A percentile compares a stretch with the other conserved stretches of the same genome.
These are phyloP conservation scores for Magnolia sinica DNA, from an alignment of 164 flowering plant genomes.

Conservation along the genomic window DNA sequence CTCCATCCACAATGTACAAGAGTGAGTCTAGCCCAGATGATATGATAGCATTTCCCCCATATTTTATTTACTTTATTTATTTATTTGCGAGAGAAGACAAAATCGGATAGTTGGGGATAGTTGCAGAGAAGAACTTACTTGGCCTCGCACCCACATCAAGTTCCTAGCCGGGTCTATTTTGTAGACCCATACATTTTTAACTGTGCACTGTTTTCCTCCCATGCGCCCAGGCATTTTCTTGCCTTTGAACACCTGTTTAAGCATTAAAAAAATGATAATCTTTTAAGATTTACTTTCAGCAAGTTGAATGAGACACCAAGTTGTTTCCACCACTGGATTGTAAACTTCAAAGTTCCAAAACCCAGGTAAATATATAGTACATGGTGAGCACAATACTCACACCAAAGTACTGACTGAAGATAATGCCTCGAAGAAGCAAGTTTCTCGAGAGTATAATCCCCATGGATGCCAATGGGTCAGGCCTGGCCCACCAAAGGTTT, in stretches of 20 bases:
- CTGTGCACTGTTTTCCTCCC: slow-evolving; percentile 81
- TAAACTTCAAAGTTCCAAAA: background rate
- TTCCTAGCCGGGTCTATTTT: slow-evolving; percentile 86
- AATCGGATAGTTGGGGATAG: background rate
- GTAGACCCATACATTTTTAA: slow-evolving; percentile 89
- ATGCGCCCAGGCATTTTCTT: slow-evolving; percentile 96
- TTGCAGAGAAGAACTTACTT: slow-evolving; percentile 39
- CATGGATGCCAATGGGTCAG: too few relatives aligned
- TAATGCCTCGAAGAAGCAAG: too few relatives aligned
- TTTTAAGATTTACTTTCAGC: background rate
- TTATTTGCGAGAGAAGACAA: background rate
- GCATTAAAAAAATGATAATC: background rate
- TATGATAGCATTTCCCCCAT: background rate
- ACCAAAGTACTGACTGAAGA: background rate
- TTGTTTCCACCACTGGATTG: background rate
- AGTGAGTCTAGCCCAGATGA: too few relatives aligned
- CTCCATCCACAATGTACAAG: too few relatives aligned
- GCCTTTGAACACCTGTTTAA: slow-evolving; percentile 72
- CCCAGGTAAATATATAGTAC: background rate
- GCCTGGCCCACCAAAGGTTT: too few relatives aligned
- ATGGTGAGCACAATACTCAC: background rate
- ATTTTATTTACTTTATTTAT: too few relatives aligned
- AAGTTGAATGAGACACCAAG: background rate
- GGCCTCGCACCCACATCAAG: slow-evolving; percentile 93
- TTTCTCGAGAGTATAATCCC: too few relatives aligned